phyloP scores from a whole-genome alignment of 2,329 filamentous ascomycete species.

The Colletotrichum sp. region DNA sequence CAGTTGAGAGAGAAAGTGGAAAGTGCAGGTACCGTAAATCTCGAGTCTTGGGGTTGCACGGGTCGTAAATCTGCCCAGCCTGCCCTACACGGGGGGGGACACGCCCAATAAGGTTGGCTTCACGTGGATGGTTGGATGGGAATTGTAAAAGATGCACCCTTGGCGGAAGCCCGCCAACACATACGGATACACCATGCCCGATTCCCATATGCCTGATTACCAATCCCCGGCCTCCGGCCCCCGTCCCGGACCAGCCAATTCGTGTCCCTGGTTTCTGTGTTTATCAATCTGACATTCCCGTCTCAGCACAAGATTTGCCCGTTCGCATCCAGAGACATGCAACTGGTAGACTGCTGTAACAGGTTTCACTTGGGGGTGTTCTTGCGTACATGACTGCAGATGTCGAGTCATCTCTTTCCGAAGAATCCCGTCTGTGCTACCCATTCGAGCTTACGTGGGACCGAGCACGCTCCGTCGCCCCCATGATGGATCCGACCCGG shows the following conservation, averaged over 20 bases:
- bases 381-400: background rate
- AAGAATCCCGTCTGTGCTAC: background rate
- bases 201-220: background rate
- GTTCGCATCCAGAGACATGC: background rate
- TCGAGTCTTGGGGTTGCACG: background rate
- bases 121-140: background rate
- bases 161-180: background rate
- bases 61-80: background rate
- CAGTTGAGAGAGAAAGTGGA: background rate
- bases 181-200: background rate
- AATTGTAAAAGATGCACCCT: background rate
- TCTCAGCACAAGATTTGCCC: background rate
- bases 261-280: background rate
- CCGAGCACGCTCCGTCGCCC: background rate
- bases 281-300: background rate
- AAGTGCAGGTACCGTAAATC: conserved; percentile 13
- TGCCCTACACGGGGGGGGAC: background rate
- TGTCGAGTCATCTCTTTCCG: background rate
- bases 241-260: background rate
- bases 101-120: background rate
- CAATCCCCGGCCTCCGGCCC: background rate
- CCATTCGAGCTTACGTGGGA: background rate
- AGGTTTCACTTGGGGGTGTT: background rate
- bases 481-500: background rate
- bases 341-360: background rate